A percentile compares a stretch with the other conserved stretches of the same genome.
These are phyloP conservation scores for Cenchrus purpureus DNA, from an alignment of 176 grass and related monocot genomes.

Conservation along the genomic window DNA sequence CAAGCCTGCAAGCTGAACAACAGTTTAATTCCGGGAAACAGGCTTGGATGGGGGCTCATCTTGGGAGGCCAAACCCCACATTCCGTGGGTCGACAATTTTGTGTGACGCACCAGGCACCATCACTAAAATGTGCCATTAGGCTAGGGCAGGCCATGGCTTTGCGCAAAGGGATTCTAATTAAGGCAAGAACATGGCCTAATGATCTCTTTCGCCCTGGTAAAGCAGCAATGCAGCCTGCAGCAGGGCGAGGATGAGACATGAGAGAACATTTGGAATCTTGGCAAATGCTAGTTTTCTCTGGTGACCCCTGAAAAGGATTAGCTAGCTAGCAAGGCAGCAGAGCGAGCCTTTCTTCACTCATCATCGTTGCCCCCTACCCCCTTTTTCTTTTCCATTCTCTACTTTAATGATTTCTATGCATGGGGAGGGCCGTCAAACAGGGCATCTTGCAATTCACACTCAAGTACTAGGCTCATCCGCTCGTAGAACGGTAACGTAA, in stretches of 20 bases:
- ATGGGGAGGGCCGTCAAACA: background rate
- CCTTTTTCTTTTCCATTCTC: slow-evolving; percentile 15
- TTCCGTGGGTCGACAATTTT: slow-evolving; percentile 49
- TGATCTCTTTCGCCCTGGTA: slow-evolving; percentile 34
- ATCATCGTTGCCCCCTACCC: slow-evolving; percentile 29
- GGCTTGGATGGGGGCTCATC: slow-evolving; percentile 39
- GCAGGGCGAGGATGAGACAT: slow-evolving; percentile 1
- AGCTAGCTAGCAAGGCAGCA: slow-evolving; percentile 43
- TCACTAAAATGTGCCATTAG: background rate
- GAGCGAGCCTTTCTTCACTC: slow-evolving; percentile 44
- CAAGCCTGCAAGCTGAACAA: slow-evolving; percentile 23
- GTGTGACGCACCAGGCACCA: background rate
- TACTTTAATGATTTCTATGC: slow-evolving; percentile 39
- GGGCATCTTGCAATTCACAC: background rate
- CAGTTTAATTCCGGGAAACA: slow-evolving; percentile 59
- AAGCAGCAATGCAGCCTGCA: slow-evolving; percentile 1
- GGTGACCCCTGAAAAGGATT: slow-evolving; percentile 37
- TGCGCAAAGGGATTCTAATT: slow-evolving; percentile 29
- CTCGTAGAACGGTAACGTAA: too few relatives aligned
- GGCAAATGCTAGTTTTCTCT: slow-evolving; percentile 16
- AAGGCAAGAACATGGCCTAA: slow-evolving; percentile 59
- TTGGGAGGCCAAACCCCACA: slow-evolving; percentile 52
- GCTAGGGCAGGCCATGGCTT: background rate
- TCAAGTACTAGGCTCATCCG: background rate
- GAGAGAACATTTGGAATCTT: slow-evolving; percentile 75